These are phyloP conservation scores for Dictyostelium capitatum DNA, from an alignment of 78 protist species.

Conservation along the genomic window DNA sequence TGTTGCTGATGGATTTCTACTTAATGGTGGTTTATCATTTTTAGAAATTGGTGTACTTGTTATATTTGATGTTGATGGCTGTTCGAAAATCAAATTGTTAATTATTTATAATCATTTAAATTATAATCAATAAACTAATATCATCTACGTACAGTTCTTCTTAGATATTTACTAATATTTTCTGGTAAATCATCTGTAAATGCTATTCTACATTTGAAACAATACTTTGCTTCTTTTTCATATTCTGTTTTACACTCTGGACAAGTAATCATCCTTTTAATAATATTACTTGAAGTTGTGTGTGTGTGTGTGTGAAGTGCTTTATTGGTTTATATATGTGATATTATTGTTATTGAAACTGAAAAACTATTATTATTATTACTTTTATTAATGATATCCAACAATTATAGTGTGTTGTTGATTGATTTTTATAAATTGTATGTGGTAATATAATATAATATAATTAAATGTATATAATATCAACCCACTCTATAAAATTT, in stretches of 20 bases:
- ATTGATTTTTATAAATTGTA: no score
- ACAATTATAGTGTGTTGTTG: neutral
- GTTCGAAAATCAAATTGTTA: no score
- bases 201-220: conserved; percentile 78
- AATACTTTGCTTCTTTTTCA: conserved; percentile 83
- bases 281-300: no score
- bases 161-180: conserved; percentile 48
- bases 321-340: no score
- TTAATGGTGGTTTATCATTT: conserved; percentile 65
- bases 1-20: conserved; percentile 24
- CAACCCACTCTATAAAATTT: no score
- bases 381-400: no score
- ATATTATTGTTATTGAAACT: no score
- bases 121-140: no score
- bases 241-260: conserved; percentile 75
- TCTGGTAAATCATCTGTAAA: conserved; percentile 81
- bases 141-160: conserved; percentile 1
- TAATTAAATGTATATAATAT: no score
- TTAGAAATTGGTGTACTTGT: neutral
- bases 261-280: conserved; percentile 36
- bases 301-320: no score
- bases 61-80: conserved; percentile 30
- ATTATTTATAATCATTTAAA: no score
- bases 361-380: no score
- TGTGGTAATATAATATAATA: neutral